A percentile compares a stretch with the other conserved stretches of the same genome.
Conservation (phyloP, 2,329 filamentous ascomycete genomes). For the Geoglossum cookeanum region DNA sequence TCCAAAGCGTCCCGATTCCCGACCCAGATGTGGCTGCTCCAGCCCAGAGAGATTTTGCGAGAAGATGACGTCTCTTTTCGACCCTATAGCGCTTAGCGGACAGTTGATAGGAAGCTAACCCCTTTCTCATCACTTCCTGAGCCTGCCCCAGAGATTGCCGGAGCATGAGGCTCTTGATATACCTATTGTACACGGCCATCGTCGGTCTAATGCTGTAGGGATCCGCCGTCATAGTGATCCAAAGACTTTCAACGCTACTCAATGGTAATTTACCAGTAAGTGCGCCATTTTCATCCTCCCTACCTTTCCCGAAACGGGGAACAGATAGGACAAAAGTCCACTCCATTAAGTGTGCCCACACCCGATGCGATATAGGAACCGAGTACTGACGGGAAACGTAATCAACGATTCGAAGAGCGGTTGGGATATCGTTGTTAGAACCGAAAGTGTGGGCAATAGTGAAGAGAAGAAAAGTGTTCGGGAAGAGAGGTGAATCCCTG, state of each 20-base stretch:
- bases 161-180: background rate
- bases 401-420: conserved; percentile 40
- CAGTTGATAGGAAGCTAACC: background rate
- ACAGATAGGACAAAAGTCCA: conserved; percentile 42
- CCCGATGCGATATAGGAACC: conserved; percentile 33
- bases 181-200: conserved; percentile 33
- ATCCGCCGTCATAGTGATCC: conserved; percentile 37
- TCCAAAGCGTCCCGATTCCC: background rate
- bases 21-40: background rate
- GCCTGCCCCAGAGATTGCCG: background rate
- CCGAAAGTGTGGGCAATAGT: conserved; percentile 51
- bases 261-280: conserved; percentile 20
- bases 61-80: background rate
- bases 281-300: conserved; percentile 13
- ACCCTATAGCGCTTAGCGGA: background rate
- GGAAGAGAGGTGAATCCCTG: conserved; percentile 34
- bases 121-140: background rate
- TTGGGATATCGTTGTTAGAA: conserved; percentile 41
- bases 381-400: conserved; percentile 40
- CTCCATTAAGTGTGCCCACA: conserved; percentile 49
- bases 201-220: conserved; percentile 38
- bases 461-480: conserved; percentile 38
- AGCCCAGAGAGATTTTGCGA: background rate
- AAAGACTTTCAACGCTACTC: conserved; percentile 33
- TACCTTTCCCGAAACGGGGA: conserved; percentile 17